These are phyloP conservation scores for Salix suchowensis DNA, from an alignment of 345 rosid genomes.

Conservation along the genomic window DNA sequence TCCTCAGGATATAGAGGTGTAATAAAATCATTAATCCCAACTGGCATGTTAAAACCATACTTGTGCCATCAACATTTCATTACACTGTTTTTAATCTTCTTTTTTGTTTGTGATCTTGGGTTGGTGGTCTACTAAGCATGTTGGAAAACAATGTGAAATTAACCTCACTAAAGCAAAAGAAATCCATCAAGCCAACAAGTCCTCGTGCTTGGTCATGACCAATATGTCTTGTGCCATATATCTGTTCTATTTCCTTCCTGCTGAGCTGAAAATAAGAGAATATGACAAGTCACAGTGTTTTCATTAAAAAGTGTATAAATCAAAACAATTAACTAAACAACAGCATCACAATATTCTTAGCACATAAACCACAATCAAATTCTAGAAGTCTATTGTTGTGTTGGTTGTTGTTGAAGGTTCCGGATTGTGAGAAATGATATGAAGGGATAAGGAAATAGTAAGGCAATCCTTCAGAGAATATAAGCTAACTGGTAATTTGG, in stretches of 20 bases:
- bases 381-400: neutral
- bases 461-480: neutral
- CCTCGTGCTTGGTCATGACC: slow-evolving; percentile 86
- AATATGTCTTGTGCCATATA: slow-evolving; percentile 86
- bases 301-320: slow-evolving; percentile 1
- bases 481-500: neutral
- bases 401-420: neutral
- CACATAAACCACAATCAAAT: neutral
- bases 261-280: slow-evolving; percentile 48
- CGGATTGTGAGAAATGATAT: neutral
- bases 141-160: slow-evolving; percentile 16
- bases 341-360: neutral
- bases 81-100: neutral
- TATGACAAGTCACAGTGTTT: neutral
- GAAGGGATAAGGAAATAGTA: neutral
- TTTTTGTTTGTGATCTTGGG: neutral
- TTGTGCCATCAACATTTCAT: neutral
- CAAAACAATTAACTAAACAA: neutral
- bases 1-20: too few relatives aligned
- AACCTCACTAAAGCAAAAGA: slow-evolving; percentile 98
- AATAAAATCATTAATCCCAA: too few relatives aligned
- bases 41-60: neutral
- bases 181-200: slow-evolving; percentile 96
- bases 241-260: slow-evolving; percentile 51
- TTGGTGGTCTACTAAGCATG: neutral